Evolutionary conservation across 805 yeast species (phyloP).

Genomic region (Metschnikowia drakensbergensis): DNA sequence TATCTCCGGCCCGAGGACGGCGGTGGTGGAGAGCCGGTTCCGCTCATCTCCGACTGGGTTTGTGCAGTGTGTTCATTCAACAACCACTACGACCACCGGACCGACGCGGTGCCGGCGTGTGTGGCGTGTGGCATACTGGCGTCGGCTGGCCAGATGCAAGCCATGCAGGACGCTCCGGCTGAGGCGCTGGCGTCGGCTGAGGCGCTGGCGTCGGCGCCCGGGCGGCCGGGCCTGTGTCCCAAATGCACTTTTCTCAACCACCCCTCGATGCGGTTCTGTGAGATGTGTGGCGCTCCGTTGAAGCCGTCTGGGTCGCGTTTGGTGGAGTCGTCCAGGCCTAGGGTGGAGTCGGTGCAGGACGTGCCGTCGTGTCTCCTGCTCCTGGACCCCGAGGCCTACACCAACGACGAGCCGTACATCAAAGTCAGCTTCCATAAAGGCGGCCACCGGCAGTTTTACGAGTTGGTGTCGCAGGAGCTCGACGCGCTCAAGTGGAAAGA

Average conservation of each 20-base stretch:
- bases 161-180: background rate
- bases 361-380: constrained; percentile 22
- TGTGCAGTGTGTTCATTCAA: constrained; percentile 87
- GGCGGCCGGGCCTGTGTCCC: constrained; percentile 38
- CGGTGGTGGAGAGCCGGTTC: background rate
- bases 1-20: constrained; percentile 15
- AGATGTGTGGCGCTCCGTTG: constrained; percentile 68
- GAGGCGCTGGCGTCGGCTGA: too few species aligned
- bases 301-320: background rate
- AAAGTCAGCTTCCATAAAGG: constrained; percentile 75
- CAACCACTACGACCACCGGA: constrained; percentile 35
- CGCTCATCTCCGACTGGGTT: constrained; percentile 54
- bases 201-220: background rate
- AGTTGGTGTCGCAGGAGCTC: constrained; percentile 38
- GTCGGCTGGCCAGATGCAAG: constrained; percentile 10
- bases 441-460: constrained; percentile 55
- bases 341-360: background rate
- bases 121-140: constrained; percentile 38
- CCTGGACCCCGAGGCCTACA: constrained; percentile 33
- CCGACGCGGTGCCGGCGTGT: constrained; percentile 27
- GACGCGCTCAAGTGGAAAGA: constrained; percentile 50
- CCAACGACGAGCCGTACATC: constrained; percentile 37
- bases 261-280: constrained; percentile 73
- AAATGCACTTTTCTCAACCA: constrained; percentile 81
- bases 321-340: too few species aligned